Base-by-base conservation (phyloP, 2,329 filamentous ascomycete genomes). In the Hypomyces perniciosus region DNA sequence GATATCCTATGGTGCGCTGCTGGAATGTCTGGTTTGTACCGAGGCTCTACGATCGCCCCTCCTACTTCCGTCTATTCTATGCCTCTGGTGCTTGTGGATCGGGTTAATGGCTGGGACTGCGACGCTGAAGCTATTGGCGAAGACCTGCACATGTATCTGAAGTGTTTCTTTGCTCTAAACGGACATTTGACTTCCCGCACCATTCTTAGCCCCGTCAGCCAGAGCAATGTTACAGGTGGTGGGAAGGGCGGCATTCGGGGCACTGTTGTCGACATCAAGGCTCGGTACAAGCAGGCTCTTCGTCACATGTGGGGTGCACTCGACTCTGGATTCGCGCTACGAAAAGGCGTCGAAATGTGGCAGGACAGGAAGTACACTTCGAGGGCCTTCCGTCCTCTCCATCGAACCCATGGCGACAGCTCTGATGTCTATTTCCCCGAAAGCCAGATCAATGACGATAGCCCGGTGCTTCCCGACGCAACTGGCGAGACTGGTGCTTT, bases 271-370 rank as follows among this genome's bases (percentile, higher is more conserved):
- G 84, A 86, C 54, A 74, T 85, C 59, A 65, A 71, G 35, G 85
- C 85, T 26, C 81, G 85, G 26, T 88, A 88, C 64, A 83, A 81
- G 65, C 85, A 89, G 68, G 85, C 84, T 42, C 68, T 87, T 48
- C 78, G 85, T 55, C 85, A 88, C 68, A 88, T 88, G 85, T 88
- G 85, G 85, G 85, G 85, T 59, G 79, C 83, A 52, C 70, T 88
- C 20, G 85, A 88, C 61, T 83, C 80, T 12, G 85, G 85, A 2
- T 88, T 79, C 59, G 79, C 83, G 8, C 66, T 86, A 53, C 74
- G 79, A 50, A 80, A 80, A 61, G 68, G 76, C 5, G 68, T 73
- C n/a, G 77, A 77, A 62, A 74, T 81, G 58, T 82, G 77, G 76
- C 71, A 71, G 48, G 74, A 80, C 60, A 72, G 80, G 52, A 81